These are phyloP conservation scores for Aureobasidium sp. DNA, from an alignment of 2,329 filamentous ascomycete genomes.

Conservation along the genomic window DNA sequence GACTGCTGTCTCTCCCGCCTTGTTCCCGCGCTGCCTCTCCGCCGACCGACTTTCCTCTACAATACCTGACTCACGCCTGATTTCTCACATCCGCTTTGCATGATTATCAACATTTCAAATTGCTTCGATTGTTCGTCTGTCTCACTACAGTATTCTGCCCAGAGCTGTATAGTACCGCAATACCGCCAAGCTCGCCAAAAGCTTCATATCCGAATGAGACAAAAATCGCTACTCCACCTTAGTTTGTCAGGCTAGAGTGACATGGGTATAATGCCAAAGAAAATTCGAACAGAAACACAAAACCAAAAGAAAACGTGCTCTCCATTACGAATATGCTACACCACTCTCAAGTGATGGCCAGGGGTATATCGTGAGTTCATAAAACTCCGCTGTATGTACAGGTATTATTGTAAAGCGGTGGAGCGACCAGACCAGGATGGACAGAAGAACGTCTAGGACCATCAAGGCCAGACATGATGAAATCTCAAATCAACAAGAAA, in stretches of 20 bases:
- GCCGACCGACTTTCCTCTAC: neutral
- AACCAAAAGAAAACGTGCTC: neutral
- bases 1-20: neutral
- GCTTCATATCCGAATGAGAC: neutral
- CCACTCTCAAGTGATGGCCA: neutral
- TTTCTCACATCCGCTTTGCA: neutral
- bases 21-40: neutral
- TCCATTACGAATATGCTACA: neutral
- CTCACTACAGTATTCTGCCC: neutral
- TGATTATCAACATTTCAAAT: neutral
- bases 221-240: neutral
- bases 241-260: neutral
- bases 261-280: neutral
- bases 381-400: slow-evolving; percentile 6
- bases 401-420: neutral
- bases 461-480: neutral
- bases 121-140: neutral
- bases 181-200: neutral
- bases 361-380: slow-evolving; percentile 3
- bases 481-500: slow-evolving; percentile 70
- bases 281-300: neutral
- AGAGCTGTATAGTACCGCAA: neutral
- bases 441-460: neutral
- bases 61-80: neutral
- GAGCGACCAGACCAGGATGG: slow-evolving; percentile 13